These are phyloP conservation scores for Pterocarpus santalinus DNA, from an alignment of 306 rosid genomes.

Conservation along the genomic window DNA sequence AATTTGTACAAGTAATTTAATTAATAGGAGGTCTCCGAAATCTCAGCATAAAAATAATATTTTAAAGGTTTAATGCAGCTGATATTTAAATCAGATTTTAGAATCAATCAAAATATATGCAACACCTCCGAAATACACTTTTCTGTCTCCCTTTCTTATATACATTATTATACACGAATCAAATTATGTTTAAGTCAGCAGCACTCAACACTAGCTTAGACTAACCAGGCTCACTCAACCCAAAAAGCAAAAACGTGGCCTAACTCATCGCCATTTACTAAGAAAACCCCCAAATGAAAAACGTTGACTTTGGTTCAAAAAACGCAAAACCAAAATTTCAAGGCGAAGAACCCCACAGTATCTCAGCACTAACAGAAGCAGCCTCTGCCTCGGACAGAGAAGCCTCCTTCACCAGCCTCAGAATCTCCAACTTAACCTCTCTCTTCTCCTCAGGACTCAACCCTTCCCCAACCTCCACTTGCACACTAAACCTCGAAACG, in stretches of 20 bases:
- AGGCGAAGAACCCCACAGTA: slow-evolving; percentile 77
- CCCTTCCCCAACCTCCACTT: slow-evolving; percentile 71
- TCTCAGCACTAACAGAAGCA: slow-evolving; percentile 60
- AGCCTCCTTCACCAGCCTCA: slow-evolving; percentile 61
- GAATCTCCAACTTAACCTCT: slow-evolving; percentile 58
- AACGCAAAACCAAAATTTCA: slow-evolving; percentile 3
- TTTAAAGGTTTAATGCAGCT: neutral
- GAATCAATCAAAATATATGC: neutral
- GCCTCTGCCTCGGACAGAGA: slow-evolving; percentile 65
- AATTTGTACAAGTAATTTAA: neutral
- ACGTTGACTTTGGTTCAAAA: neutral
- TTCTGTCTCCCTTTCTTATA: slow-evolving; percentile 12
- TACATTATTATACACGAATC: neutral
- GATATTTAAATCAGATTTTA: neutral
- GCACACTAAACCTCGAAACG: slow-evolving; percentile 67
- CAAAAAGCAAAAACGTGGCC: neutral
- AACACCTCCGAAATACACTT: slow-evolving; percentile 1
- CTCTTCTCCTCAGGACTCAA: slow-evolving; percentile 60
- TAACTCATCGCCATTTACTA: neutral
- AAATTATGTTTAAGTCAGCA: neutral
- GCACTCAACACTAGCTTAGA: neutral
- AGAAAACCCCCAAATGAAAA: too few relatives aligned
- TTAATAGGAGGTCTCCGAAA: neutral
- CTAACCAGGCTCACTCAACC: neutral
- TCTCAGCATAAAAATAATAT: neutral